A percentile compares a stretch with the other conserved stretches of the same genome.
Evolutionary conservation across 495 filamentous ascomycete genomes (phyloP).

Genomic region (Choiromyces venosus): DNA sequence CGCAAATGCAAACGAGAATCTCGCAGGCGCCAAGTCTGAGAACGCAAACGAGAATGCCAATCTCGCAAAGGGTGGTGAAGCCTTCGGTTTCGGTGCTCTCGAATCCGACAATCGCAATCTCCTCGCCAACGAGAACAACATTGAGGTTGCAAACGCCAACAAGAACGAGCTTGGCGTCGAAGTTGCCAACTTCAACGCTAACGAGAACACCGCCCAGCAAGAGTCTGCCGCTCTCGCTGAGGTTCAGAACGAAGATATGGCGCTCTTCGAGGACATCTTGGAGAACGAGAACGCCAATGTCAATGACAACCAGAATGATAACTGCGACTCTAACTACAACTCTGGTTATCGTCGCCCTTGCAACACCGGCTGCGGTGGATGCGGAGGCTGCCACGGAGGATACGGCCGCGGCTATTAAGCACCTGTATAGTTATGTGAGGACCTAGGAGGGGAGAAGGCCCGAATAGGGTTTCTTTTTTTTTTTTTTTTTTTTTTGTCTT

Average conservation of each 20-base stretch:
- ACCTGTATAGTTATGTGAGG: background rate
- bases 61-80: slow-evolving; percentile 41
- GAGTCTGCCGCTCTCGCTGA: slow-evolving; percentile 41
- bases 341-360: background rate
- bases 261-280: slow-evolving; percentile 39
- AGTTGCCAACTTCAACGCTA: slow-evolving; percentile 44
- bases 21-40: slow-evolving; percentile 42
- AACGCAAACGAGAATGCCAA: slow-evolving; percentile 44
- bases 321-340: slow-evolving; percentile 1
- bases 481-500: background rate
- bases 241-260: slow-evolving; percentile 40
- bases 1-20: slow-evolving; percentile 42
- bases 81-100: slow-evolving; percentile 41
- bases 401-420: background rate
- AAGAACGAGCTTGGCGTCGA: slow-evolving; percentile 43
- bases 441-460: background rate
- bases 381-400: background rate
- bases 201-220: slow-evolving; percentile 42
- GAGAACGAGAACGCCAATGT: slow-evolving; percentile 39
- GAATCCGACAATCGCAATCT: slow-evolving; percentile 41
- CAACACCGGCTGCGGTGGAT: too few species aligned
- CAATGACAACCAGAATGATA: slow-evolving; percentile 41
- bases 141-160: slow-evolving; percentile 43
- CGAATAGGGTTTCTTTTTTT: background rate
- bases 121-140: slow-evolving; percentile 43